phyloP scores from a whole-genome alignment of 2,329 filamentous ascomycete genomes.

The Passalora sequoiae region DNA sequence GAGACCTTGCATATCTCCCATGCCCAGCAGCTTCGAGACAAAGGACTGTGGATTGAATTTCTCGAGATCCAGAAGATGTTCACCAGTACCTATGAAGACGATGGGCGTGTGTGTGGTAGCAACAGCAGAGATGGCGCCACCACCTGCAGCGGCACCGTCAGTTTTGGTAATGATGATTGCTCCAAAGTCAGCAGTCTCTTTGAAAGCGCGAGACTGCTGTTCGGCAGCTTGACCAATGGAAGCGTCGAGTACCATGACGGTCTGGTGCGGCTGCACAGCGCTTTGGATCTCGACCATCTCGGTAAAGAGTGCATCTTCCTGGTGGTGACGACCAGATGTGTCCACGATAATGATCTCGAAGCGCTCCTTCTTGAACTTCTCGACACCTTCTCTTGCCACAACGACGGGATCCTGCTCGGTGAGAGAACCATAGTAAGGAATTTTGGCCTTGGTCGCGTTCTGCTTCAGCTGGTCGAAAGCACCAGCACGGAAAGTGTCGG shows the following conservation, averaged over 20 bases:
- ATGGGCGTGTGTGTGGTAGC: slow-evolving; percentile 95
- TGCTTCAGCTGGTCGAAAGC: slow-evolving; percentile 98
- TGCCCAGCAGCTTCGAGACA: slow-evolving; percentile 86
- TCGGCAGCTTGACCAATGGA: slow-evolving; percentile 96
- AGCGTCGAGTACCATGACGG: slow-evolving; percentile 95
- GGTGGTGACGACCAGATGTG: slow-evolving; percentile 88
- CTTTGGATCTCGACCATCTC: slow-evolving; percentile 97
- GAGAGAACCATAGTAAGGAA: slow-evolving; percentile 94
- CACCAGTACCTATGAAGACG: slow-evolving; percentile 94
- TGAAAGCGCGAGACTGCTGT: slow-evolving; percentile 91
- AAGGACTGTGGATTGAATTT: slow-evolving; percentile 90
- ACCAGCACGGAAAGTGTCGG: slow-evolving; percentile 96
- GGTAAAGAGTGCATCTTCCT: slow-evolving; percentile 90
- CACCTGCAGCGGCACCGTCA: slow-evolving; percentile 88
- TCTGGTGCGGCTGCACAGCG: slow-evolving; percentile 88
- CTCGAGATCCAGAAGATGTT: slow-evolving; percentile 94
- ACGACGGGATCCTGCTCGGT: slow-evolving; percentile 94
- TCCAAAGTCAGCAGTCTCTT: slow-evolving; percentile 92
- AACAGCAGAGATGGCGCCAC: slow-evolving; percentile 95
- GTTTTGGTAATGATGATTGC: slow-evolving; percentile 99
- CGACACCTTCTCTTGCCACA: slow-evolving; percentile 90
- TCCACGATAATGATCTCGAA: slow-evolving; percentile 99
- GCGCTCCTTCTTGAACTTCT: slow-evolving; percentile 97
- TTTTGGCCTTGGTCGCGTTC: slow-evolving; percentile 98
- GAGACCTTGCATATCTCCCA: slow-evolving; percentile 93